These are phyloP conservation scores for Artemisia annua DNA, from an alignment of 129 eudicot genomes.

Conservation along the genomic window DNA sequence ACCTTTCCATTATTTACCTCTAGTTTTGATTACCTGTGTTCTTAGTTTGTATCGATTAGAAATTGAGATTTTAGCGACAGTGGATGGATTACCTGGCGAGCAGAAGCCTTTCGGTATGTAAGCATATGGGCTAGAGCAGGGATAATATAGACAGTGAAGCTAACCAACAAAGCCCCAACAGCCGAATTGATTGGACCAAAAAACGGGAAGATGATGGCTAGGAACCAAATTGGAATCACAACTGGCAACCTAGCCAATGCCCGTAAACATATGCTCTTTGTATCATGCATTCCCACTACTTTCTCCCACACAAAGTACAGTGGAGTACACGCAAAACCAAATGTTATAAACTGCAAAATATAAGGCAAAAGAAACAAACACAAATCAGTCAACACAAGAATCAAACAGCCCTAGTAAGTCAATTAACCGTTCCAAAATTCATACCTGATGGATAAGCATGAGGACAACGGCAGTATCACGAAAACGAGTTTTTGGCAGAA, in stretches of 20 bases:
- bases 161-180: conserved; percentile 79
- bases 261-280: conserved; percentile 77
- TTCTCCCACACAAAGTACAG: conserved; percentile 87
- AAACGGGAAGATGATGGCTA: conserved; percentile 80
- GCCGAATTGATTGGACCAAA: conserved; percentile 83
- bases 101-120: conserved; percentile 65
- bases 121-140: conserved; percentile 86
- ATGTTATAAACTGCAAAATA: conserved; percentile 72
- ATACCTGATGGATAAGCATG: conserved; percentile 86
- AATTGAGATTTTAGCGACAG: background rate
- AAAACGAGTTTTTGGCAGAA: conserved; percentile 52
- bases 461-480: conserved; percentile 80
- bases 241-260: conserved; percentile 76
- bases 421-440: background rate
- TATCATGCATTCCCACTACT: conserved; percentile 75
- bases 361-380: background rate
- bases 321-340: conserved; percentile 86
- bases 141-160: conserved; percentile 84
- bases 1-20: too few species aligned
- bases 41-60: background rate
- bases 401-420: background rate
- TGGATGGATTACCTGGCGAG: conserved; percentile 59
- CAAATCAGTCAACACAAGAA: background rate
- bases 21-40: background rate
- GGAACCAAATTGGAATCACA: conserved; percentile 75